phyloP scores from a whole-genome alignment of 2,329 filamentous ascomycete genomes.

The Mycosphaerella sp. region DNA sequence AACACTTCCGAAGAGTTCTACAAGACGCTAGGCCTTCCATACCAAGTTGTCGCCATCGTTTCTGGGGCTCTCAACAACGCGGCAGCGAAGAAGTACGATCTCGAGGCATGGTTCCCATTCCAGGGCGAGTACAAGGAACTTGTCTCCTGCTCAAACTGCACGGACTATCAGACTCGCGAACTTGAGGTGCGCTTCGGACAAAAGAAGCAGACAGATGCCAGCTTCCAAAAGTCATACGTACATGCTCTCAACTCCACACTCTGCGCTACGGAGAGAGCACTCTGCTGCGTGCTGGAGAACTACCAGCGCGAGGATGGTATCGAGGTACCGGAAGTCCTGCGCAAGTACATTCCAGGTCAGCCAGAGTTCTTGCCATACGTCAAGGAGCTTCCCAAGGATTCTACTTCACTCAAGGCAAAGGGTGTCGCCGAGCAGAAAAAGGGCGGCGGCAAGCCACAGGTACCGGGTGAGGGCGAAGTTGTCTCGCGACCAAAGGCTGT shows the following conservation, averaged over 20 bases:
- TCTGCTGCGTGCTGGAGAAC: slow-evolving; percentile 95
- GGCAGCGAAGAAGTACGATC: slow-evolving; percentile 85
- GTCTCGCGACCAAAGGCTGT: slow-evolving; percentile 32
- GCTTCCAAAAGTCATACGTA: slow-evolving; percentile 81
- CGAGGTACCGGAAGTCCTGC: slow-evolving; percentile 71
- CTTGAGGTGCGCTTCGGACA: slow-evolving; percentile 86
- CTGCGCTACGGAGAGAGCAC: slow-evolving; percentile 81
- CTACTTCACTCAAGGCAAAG: slow-evolving; percentile 54
- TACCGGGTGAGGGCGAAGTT: slow-evolving; percentile 30
- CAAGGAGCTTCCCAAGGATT: slow-evolving; percentile 76
- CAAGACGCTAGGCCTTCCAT: slow-evolving; percentile 79
- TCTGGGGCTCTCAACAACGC: slow-evolving; percentile 93
- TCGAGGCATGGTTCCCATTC: slow-evolving; percentile 95
- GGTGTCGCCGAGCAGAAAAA: slow-evolving; percentile 23
- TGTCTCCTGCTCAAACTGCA: slow-evolving; percentile 96
- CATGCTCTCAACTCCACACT: slow-evolving; percentile 88
- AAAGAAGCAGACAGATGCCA: slow-evolving; percentile 73
- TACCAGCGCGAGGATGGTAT: slow-evolving; percentile 87
- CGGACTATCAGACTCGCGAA: slow-evolving; percentile 91
- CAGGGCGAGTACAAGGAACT: slow-evolving; percentile 98
- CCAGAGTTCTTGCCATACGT: slow-evolving; percentile 85
- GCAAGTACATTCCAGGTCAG: slow-evolving; percentile 83
- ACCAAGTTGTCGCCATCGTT: slow-evolving; percentile 88
- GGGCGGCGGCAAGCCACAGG: slow-evolving; percentile 22
- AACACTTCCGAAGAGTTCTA: slow-evolving; percentile 89